Percentiles rank a stretch among this genome's conserved stretches.
These are phyloP conservation scores for Crithidia fasciculata DNA, from an alignment of 208 protist genomes.

Conservation along the genomic window DNA sequence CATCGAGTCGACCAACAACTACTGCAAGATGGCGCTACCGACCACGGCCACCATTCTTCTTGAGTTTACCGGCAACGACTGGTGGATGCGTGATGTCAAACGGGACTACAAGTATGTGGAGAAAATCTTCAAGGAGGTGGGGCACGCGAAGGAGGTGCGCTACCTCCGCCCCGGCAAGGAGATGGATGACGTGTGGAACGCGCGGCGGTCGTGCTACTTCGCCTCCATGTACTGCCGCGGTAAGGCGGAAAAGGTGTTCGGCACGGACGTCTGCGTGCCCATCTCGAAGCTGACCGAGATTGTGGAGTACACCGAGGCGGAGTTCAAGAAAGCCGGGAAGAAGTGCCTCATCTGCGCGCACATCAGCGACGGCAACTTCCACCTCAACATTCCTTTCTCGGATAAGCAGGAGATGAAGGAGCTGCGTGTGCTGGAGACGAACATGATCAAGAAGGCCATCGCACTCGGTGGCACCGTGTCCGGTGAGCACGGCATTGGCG, in stretches of 20 bases:
- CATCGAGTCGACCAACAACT: conserved; percentile 52
- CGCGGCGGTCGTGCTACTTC: conserved; percentile 44
- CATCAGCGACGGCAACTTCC: conserved; percentile 93
- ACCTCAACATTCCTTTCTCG: conserved; percentile 74
- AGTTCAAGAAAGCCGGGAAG: conserved; percentile 44
- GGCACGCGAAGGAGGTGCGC: conserved; percentile 35
- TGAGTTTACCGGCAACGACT: conserved; percentile 68
- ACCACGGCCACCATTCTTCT: conserved; percentile 71
- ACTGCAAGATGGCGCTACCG: conserved; percentile 44
- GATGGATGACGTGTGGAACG: conserved; percentile 45
- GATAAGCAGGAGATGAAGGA: conserved; percentile 51
- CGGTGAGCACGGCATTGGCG: conserved; percentile 89
- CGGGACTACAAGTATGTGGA: conserved; percentile 51
- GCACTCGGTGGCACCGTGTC: conserved; percentile 75
- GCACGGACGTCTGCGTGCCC: conserved; percentile 90
- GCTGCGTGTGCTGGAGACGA: conserved; percentile 52
- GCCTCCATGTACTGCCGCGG: conserved; percentile 35
- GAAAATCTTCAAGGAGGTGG: conserved; percentile 39
- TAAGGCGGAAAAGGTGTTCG: conserved; percentile 41
- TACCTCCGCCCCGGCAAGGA: conserved; percentile 47
- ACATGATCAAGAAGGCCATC: conserved; percentile 75
- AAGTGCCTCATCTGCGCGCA: conserved; percentile 77
- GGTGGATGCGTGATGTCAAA: conserved; percentile 58
- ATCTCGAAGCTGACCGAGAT: conserved; percentile 79
- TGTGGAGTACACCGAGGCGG: conserved; percentile 74